Evolutionary conservation across 129 eudicot species (phyloP).

Genomic region (Solidago caesia): DNA sequence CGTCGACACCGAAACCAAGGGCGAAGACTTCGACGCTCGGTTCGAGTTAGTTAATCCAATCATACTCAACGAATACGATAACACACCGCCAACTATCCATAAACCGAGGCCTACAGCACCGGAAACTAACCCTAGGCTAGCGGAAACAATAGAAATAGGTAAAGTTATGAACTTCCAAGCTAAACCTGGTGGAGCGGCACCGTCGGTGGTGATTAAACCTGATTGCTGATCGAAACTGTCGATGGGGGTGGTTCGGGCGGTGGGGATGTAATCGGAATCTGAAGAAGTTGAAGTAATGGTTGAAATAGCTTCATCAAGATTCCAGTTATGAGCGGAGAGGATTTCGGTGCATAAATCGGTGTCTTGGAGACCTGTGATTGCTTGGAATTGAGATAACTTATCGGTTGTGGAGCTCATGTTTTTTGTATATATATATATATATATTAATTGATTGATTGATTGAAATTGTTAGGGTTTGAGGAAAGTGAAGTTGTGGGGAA

Average conservation of each 20-base stretch:
- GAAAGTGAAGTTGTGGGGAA: not conserved
- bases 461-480: slow-evolving; percentile 26
- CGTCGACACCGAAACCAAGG: slow-evolving; percentile 53
- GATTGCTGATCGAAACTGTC: slow-evolving; percentile 10
- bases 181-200: slow-evolving; percentile 49
- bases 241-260: slow-evolving; percentile 20
- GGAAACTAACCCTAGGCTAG: slow-evolving; percentile 75
- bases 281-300: slow-evolving; percentile 48
- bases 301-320: slow-evolving; percentile 83
- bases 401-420: slow-evolving; percentile 67
- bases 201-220: slow-evolving; percentile 33
- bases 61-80: slow-evolving; percentile 67
- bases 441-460: not conserved
- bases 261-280: slow-evolving; percentile 20
- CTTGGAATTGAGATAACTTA: slow-evolving; percentile 82
- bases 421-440: not conserved
- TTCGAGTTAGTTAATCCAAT: slow-evolving; percentile 47
- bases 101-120: slow-evolving; percentile 83
- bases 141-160: slow-evolving; percentile 81
- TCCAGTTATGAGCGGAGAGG: slow-evolving; percentile 86
- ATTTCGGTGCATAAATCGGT: slow-evolving; percentile 87
- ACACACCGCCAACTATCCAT: slow-evolving; percentile 83
- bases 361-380: slow-evolving; percentile 84
- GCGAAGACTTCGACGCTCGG: slow-evolving; percentile 28
- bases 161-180: slow-evolving; percentile 82